Evolutionary conservation across 1,139 yeast species (phyloP).

Genomic region (Yamadazyma atmosphaerica): DNA sequence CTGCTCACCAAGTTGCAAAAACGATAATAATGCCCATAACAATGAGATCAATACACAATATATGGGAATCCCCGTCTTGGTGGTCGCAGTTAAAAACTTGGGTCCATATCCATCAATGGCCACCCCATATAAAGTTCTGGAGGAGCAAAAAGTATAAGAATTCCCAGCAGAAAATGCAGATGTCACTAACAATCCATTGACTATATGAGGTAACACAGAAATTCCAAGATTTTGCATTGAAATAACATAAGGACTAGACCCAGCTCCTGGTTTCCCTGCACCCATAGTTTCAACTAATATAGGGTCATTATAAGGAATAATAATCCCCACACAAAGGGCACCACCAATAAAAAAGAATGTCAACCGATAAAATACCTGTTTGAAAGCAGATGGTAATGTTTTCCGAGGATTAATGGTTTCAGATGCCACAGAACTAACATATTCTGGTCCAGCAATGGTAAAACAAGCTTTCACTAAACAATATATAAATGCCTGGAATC

Average conservation of each 20-base stretch:
- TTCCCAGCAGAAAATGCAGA: slow-evolving; percentile 50
- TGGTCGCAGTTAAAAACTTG: slow-evolving; percentile 41
- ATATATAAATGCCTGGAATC: slow-evolving; percentile 63
- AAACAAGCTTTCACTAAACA: slow-evolving; percentile 73
- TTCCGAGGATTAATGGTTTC: slow-evolving; percentile 76
- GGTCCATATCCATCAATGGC: slow-evolving; percentile 54
- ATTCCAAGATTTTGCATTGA: slow-evolving; percentile 48
- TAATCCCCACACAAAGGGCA: slow-evolving; percentile 57
- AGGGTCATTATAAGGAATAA: slow-evolving; percentile 71
- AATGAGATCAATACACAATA: slow-evolving; percentile 32
- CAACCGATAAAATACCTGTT: slow-evolving; percentile 73
- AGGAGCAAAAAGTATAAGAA: slow-evolving; percentile 48
- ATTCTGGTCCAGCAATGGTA: slow-evolving; percentile 75
- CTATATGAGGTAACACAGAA: slow-evolving; percentile 43
- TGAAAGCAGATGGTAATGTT: slow-evolving; percentile 75
- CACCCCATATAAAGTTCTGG: slow-evolving; percentile 45
- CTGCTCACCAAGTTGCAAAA: slow-evolving; percentile 36
- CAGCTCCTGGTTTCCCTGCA: slow-evolving; percentile 50
- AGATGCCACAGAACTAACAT: slow-evolving; percentile 65
- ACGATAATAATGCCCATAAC: slow-evolving; percentile 46
- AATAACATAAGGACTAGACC: slow-evolving; percentile 72
- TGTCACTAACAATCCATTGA: slow-evolving; percentile 44
- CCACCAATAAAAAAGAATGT: slow-evolving; percentile 56
- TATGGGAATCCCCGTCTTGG: slow-evolving; percentile 37
- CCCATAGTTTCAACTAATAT: slow-evolving; percentile 35